Base-by-base conservation (phyloP, 176 grass and related monocot genomes). In the Thinopyrum elongatum region DNA sequence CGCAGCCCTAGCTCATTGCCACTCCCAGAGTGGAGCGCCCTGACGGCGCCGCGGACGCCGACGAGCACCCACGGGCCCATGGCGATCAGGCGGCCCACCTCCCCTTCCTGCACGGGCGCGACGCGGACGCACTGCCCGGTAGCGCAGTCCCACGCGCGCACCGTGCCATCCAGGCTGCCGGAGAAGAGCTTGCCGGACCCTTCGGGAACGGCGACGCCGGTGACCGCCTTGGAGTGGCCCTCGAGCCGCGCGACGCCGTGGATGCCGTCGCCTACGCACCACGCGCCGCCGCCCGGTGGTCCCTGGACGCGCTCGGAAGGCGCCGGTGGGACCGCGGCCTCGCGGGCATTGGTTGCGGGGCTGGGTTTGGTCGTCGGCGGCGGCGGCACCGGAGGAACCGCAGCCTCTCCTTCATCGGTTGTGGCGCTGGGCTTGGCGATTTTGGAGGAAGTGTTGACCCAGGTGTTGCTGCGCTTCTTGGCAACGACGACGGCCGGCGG, bases 111-210 rank as follows among this genome's bases (percentile, higher is more conserved):
- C 14, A 72, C 3, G 8, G 30, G 21, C 29, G 30, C 7, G 22
- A 82, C 31, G 30, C 13, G 42, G 29, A 59, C 46, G 46, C 80
- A 82, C 80, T 71, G 30, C 65, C 80, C 65, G 22, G 80, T 82
- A 30, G 0, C 46, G 30, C 80, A 82, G 65, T 70, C 80, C 80
- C 80, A 82, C 27, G 44, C 65, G 42, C 66, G 80, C 66, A 82
- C n/a, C 29, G 80, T 82, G 78, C 78, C 61, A 38, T 73, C 81
- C 67, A 83, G 67, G 66, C 55, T 83, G 15, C 69, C 82, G 33
- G 35, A 74, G 69, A 28, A 83, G 5, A 83, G 68, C 82, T 22
- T 83, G 51, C 36, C 69, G 10, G 55, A 83, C 14, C 82, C 69
- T 41, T 44, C 69, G 0, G 53, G 51, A 10, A 83, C 31, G 0